phyloP scores from a whole-genome alignment of 345 rosid species.

The Eucalyptus regnans region DNA sequence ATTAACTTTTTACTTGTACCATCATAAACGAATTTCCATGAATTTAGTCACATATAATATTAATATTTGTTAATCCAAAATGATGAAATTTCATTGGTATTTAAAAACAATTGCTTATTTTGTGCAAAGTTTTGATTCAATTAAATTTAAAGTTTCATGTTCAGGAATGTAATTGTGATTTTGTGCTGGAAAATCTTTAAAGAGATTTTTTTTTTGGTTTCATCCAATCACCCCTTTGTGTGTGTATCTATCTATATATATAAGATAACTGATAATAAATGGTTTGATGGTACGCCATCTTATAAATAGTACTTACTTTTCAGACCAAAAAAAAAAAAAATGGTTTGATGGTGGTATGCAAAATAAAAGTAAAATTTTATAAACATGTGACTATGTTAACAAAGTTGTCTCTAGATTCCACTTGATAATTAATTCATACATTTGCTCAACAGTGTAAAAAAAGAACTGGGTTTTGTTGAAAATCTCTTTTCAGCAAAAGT shows the following conservation, averaged over 20 bases:
- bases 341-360: neutral
- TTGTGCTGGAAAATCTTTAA: neutral
- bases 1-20: neutral
- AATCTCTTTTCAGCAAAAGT: neutral
- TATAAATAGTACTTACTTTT: no score
- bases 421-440: neutral
- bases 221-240: neutral
- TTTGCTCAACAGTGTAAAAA: no score
- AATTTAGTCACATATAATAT: neutral
- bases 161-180: neutral
- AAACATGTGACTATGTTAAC: neutral
- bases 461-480: neutral
- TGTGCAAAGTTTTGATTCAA: neutral
- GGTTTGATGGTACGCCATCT: neutral
- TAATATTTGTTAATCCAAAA: neutral
- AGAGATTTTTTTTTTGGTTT: neutral
- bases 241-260: accelerated
- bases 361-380: no score
- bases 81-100: neutral
- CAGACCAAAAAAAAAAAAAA: no score
- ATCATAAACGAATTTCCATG: neutral
- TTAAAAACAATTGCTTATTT: neutral
- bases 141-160: neutral
- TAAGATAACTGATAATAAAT: no score
- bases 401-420: neutral